These are phyloP conservation scores for Hymenochaete sp. DNA, from an alignment of 1,284 basidiomycete species.

Conservation along the genomic window DNA sequence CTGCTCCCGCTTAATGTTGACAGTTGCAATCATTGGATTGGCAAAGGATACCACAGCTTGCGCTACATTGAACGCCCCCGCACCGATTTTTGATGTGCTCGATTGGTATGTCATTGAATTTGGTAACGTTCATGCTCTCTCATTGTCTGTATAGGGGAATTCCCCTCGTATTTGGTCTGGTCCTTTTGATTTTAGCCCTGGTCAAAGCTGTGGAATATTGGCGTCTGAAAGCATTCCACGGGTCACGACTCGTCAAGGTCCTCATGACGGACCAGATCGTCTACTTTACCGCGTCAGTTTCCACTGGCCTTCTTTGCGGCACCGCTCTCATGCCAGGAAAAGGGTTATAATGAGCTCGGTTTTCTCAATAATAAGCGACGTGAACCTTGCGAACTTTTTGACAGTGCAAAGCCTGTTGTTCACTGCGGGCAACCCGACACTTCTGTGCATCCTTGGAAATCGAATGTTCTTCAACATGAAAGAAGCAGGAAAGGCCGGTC, in stretches of 20 bases:
- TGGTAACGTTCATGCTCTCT: neutral
- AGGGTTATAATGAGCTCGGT: too few species aligned
- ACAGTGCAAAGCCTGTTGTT: too few species aligned
- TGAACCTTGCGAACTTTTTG: too few species aligned
- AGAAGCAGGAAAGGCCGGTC: slow-evolving; percentile 1
- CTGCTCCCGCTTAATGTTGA: too few species aligned
- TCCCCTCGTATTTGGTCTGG: neutral
- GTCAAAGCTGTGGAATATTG: slow-evolving; percentile 1
- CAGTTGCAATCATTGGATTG: neutral
- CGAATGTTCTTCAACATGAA: slow-evolving; percentile 1
- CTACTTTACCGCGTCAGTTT: neutral
- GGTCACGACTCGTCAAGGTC: slow-evolving; percentile 5
- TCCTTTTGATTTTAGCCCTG: neutral
- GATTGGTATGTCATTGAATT: neutral
- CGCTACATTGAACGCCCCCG: neutral
- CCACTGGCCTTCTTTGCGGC: too few species aligned
- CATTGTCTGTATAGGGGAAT: neutral
- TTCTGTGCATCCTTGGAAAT: slow-evolving; percentile 5
- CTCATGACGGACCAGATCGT: neutral
- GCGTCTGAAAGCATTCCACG: neutral
- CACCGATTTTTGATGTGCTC: neutral
- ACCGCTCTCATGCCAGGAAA: too few species aligned
- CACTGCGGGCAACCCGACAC: too few species aligned
- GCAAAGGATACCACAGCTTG: neutral
- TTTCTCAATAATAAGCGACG: too few species aligned